Evolutionary conservation across 192 early-diverging fungal species (phyloP), one percentile per base, ranked within the genome.

Genomic region (Gonapodya sp.): DNA sequence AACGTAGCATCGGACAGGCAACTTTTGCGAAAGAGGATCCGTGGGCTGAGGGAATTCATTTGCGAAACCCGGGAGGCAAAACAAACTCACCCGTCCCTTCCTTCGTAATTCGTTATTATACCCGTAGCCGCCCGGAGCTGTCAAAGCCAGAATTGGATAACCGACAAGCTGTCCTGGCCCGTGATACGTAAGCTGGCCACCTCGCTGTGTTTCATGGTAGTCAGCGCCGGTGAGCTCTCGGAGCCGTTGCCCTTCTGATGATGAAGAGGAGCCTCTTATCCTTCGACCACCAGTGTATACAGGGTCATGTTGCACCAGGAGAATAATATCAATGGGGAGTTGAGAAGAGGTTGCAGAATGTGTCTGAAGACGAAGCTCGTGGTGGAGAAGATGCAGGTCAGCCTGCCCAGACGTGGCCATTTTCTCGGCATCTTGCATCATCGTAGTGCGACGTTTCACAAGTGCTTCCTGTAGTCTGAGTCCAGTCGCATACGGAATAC

Each of bases 91-190:
- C 46, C 46, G 46, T 16, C 46, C 46, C 46, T 16, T 64, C 24
- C 24, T 64, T 64, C 46, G 8, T 24, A 64, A 16, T 64, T 64
- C 46, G 8, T 64, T 24, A 64, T 24, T 64, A 64, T 64, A 64
- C 24, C 46, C 46, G 24, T 64, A 64, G 8, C 46, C 46, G 2
- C 75, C 79, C 78, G 92, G 90, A 79, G 92, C 89, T 35, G 88
- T 86, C 35, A 99, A 85, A 84, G 96, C 87, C 24, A 98, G 34
- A 75, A 95, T 96, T 0, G 97, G 97, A 83, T 99, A 99, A 18
- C 91, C 94, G 30, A 99, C 95, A 36, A 99, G 88, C 87, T 99
- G 97, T 0, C 96, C 96, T 1, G 96, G 97, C 0, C 97, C 97
- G 85, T 99, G 97, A 83, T 94, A 99, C 0, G 97, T 99, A 1